Conservation (phyloP, 176 grass and related monocot genomes). For the Aegilops tauschii region DNA sequence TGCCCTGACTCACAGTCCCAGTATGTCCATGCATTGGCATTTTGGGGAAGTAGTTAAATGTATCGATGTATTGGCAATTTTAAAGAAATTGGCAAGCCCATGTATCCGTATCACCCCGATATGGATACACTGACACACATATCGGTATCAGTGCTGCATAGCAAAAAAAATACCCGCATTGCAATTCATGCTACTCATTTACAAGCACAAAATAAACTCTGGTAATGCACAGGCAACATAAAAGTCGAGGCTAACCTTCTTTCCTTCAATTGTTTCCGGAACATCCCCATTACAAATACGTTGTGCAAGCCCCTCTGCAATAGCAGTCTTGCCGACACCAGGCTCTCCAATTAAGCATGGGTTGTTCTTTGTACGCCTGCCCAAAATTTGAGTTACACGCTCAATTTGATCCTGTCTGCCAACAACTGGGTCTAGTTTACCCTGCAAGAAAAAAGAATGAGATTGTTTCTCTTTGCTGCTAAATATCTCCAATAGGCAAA, state of each 20-base stretch:
- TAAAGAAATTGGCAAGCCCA: background rate
- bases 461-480: background rate
- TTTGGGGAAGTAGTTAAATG: background rate
- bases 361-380: conserved; percentile 96
- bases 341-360: conserved; percentile 94
- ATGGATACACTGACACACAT: background rate
- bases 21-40: background rate
- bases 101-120: background rate
- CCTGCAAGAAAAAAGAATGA: conserved; percentile 53
- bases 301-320: conserved; percentile 93
- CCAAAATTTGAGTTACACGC: conserved; percentile 96
- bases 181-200: conserved; percentile 5
- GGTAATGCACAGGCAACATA: background rate
- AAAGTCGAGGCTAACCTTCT: conserved; percentile 58
- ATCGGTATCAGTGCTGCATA: background rate
- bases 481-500: background rate
- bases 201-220: background rate
- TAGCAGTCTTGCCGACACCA: conserved; percentile 96
- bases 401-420: conserved; percentile 88
- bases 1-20: background rate
- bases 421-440: conserved; percentile 94
- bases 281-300: conserved; percentile 88
- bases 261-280: conserved; percentile 99
- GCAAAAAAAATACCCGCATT: background rate
- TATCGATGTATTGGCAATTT: background rate